phyloP scores from a whole-genome alignment of 2,329 filamentous ascomycete genomes.

The Curvularia verruculosa region DNA sequence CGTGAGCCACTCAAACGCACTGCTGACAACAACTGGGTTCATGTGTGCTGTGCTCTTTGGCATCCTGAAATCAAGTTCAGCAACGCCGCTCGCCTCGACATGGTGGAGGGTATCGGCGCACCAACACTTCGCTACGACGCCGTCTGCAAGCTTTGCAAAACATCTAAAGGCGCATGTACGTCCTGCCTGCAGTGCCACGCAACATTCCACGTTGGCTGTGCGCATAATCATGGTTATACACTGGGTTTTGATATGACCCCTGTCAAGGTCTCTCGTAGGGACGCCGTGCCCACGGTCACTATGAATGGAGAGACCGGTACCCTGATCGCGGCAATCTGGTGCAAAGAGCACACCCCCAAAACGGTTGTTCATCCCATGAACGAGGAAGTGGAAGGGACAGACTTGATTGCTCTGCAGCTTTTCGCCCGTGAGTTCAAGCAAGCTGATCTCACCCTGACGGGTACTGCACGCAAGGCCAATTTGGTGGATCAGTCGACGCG shows the following conservation, averaged over 20 bases:
- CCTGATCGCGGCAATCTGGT: constrained; percentile 89
- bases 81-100: constrained; percentile 78
- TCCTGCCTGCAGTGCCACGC: constrained; percentile 76
- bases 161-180: constrained; percentile 77
- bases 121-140: constrained; percentile 82
- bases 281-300: constrained; percentile 78
- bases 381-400: constrained; percentile 72
- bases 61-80: constrained; percentile 93
- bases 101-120: constrained; percentile 79
- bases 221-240: constrained; percentile 78
- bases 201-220: constrained; percentile 86
- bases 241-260: constrained; percentile 91
- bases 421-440: constrained; percentile 93
- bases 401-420: constrained; percentile 80
- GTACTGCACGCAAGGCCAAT: constrained; percentile 90
- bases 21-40: constrained; percentile 97
- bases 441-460: constrained; percentile 86
- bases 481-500: constrained; percentile 70
- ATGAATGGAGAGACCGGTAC: constrained; percentile 80
- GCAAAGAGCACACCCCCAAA: constrained; percentile 80
- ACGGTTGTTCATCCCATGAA: constrained; percentile 77
- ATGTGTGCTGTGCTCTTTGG: constrained; percentile 91
- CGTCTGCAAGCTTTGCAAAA: constrained; percentile 83
- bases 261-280: constrained; percentile 85
- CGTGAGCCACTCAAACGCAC: constrained; percentile 93